Percentiles rank a stretch among this genome's conserved stretches.
These are phyloP conservation scores for Amanita jacksonii DNA, from an alignment of 768 basidiomycete genomes.

Conservation along the genomic window DNA sequence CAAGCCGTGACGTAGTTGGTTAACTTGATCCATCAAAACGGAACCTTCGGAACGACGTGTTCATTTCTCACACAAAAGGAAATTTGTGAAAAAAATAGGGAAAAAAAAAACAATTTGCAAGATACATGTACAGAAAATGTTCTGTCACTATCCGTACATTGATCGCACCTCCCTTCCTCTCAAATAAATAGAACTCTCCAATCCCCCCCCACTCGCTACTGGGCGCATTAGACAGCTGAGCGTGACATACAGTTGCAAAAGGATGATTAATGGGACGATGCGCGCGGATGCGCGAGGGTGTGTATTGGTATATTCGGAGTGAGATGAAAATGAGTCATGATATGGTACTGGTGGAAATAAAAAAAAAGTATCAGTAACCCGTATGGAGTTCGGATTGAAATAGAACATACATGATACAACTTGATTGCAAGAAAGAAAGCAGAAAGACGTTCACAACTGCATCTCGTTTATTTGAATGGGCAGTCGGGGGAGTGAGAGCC, in stretches of 20 bases:
- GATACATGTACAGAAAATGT: constrained; percentile 26
- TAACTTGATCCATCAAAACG: not conserved
- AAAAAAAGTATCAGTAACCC: not conserved
- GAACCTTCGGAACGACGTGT: constrained; percentile 2
- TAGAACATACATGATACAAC: constrained; percentile 10
- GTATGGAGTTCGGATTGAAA: not conserved
- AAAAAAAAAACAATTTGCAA: constrained; percentile 18
- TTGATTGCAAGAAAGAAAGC: constrained; percentile 8
- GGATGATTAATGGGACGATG: constrained; percentile 4
- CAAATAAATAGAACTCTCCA: constrained; percentile 12
- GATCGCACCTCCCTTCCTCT: constrained; percentile 15
- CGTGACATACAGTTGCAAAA: constrained; percentile 6
- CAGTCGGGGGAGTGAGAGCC: constrained; percentile 50
- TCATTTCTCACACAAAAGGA: constrained; percentile 6
- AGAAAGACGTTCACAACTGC: constrained; percentile 4
- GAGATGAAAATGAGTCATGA: constrained; percentile 5
- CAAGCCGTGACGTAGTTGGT: not conserved
- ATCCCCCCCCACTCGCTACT: constrained; percentile 3
- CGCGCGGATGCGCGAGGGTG: not conserved
- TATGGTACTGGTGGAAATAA: not conserved
- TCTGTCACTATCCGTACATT: constrained; percentile 21
- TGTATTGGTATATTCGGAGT: constrained; percentile 6
- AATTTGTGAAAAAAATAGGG: constrained; percentile 13
- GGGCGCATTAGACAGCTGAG: constrained; percentile 7
- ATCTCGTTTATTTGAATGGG: constrained; percentile 44